Evolutionary conservation across 495 filamentous ascomycete species (phyloP), one percentile per base, ranked within the genome.

Genomic region (Ascobolus immersus): DNA sequence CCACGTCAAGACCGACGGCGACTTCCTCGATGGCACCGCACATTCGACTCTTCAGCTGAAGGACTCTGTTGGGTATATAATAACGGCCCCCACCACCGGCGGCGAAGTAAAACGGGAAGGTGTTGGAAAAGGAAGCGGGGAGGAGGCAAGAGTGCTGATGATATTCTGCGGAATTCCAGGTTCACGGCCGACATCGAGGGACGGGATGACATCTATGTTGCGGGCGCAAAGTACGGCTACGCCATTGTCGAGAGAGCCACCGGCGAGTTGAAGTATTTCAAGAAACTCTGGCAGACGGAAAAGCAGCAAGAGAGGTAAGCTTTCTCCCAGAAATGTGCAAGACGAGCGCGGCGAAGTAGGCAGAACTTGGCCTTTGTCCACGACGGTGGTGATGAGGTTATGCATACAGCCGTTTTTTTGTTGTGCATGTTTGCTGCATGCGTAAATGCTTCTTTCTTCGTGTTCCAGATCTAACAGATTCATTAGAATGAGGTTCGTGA

Each of bases 181-280:
- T 73, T 80, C 32, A 92, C 82, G 28, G 77, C 74, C 23, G 72
- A 92, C 47, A 76, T 92, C 41, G 61, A 75, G 44, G 66, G 67
- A 31, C 57, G 60, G 30, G 67, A 77, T 42, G 55, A 63, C 25
- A 51, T 56, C 44, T 58, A 68, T 36, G 55, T 82, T 35, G 66
- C 80, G 40, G 84, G 69, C 21, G 76, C 73, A 43, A 91, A 92
- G 54, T 56, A 65, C 50, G 79, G 80, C 37, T 68, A 79, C 45
- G 81, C 75, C 5, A 60, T 74, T 32, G 59, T 80, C 43, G 65
- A 89, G 45, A 64, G 66, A 33, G 56, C 61, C 37, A 71, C 71
- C 14, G 72, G 69, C 21, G 52, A 64, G 36, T 55, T 67, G 31
- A 55, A 60, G 26, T 74, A 72, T 48, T 57, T 79, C 44, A 60